Base-by-base conservation (phyloP, 1,284 basidiomycete species). In the Wallemia hederae region DNA sequence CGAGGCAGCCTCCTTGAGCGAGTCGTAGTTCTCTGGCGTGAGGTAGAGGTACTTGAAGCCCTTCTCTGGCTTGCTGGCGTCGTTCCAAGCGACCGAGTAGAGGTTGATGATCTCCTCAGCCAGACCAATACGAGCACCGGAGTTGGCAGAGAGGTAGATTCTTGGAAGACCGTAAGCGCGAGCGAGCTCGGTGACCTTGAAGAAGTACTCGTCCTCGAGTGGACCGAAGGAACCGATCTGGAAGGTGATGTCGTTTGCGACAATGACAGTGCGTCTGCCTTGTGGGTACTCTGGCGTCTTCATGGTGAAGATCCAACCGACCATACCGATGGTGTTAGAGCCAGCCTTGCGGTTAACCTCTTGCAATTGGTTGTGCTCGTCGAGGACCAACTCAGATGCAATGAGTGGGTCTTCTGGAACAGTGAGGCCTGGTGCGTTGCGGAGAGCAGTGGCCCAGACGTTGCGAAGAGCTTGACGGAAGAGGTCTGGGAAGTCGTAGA, bases 211-310 rank as follows among this genome's bases (percentile, higher is more conserved):
- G 73, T 98, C 94, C 72, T 99, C 94, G 7, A 75, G 70, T 39
- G 94, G 94, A 61, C 92, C 94, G 70, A 99, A 99, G 14, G 92
- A 97, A 65, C 94, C 94, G 64, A 96, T 97, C 74, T 89, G 92
- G 77, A 81, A 92, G 24, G 94, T 99, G 72, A 98, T 98, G 69
- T 99, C 94, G 74, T 99, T 99, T 62, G 94, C 89, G 64, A 98
- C 80, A 61, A 91, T 82, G 11, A 98, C 83, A 1, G 83, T 79
- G 64, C 79, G 80, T 66, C 94, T 86, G 33, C 94, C 94, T 56
- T 79, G 73, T 59, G 88, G 88, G 73, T 80, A 96, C 73, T 98
- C 94, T 14, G 94, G 94, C 0, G 94, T 98, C 67, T 78, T 77
- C 66, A 97, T 76, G 2, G 81, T 90, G 76, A 89, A 91, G 29